A percentile compares a stretch with the other conserved stretches of the same genome.
phyloP scores from a whole-genome alignment of 768 basidiomycete species.

The Boletus tomentosulus region DNA sequence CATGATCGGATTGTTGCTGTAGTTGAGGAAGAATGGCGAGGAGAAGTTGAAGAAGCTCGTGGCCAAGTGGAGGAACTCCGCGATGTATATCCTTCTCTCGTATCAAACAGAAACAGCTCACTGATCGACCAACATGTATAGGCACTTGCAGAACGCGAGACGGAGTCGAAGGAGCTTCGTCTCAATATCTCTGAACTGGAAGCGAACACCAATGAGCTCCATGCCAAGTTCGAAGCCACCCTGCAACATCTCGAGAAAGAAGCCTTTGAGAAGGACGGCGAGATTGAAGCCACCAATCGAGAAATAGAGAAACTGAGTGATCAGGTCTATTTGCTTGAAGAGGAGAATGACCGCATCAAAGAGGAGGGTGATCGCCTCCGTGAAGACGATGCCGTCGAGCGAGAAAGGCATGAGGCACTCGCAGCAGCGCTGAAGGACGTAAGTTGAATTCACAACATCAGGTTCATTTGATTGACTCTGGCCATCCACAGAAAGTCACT shows the following conservation, averaged over 20 bases:
- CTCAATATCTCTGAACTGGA: conserved; percentile 74
- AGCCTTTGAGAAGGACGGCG: conserved; percentile 72
- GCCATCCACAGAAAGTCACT: conserved; percentile 57
- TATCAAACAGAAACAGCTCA: background rate
- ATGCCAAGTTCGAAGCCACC: conserved; percentile 69
- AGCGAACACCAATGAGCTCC: conserved; percentile 63
- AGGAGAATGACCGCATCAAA: conserved; percentile 72
- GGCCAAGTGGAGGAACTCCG: conserved; percentile 75
- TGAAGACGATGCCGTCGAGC: conserved; percentile 72
- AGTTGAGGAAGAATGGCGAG: conserved; percentile 83
- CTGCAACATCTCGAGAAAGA: conserved; percentile 76
- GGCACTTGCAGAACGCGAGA: conserved; percentile 76
- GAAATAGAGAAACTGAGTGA: conserved; percentile 81
- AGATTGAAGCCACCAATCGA: conserved; percentile 66
- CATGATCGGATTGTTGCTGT: conserved; percentile 67
- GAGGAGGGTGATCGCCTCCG: conserved; percentile 65
- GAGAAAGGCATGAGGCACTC: conserved; percentile 63
- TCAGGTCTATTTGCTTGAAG: conserved; percentile 80
- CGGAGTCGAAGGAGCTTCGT: conserved; percentile 71
- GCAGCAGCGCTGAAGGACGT: conserved; percentile 80
- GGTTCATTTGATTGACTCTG: background rate
- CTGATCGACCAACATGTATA: conserved; percentile 24
- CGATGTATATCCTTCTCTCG: conserved; percentile 45
- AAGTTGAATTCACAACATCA: conserved; percentile 8
- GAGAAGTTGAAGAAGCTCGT: conserved; percentile 79